Evolutionary conservation across 306 rosid genomes (phyloP).

Genomic region (Pueraria montana): DNA sequence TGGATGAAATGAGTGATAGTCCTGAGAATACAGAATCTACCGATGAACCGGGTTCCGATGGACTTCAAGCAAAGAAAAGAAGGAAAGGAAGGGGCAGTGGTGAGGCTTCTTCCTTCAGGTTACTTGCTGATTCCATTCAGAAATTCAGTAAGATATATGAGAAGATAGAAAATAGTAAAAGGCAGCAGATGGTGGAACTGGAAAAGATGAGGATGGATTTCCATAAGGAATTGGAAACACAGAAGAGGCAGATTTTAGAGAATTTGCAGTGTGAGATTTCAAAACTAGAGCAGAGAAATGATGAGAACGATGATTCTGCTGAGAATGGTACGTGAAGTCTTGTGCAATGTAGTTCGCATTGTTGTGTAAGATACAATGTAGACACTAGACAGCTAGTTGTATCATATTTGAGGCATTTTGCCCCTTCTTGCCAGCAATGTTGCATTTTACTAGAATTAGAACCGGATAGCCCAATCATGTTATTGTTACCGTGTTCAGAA

Average conservation of each 20-base stretch:
- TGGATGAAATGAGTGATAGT: slow-evolving; percentile 84
- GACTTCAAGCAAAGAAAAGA: slow-evolving; percentile 71
- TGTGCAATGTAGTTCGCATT: slow-evolving; percentile 45
- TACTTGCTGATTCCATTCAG: slow-evolving; percentile 81
- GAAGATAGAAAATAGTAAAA: slow-evolving; percentile 75
- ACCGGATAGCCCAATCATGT: slow-evolving; percentile 35
- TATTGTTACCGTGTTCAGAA: slow-evolving; percentile 32
- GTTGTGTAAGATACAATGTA: slow-evolving; percentile 47
- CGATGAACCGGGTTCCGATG: slow-evolving; percentile 65
- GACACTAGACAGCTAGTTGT: slow-evolving; percentile 55
- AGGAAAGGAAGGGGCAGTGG: slow-evolving; percentile 57
- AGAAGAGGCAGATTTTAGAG: slow-evolving; percentile 78
- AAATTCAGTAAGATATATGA: slow-evolving; percentile 82
- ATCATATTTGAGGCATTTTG: slow-evolving; percentile 51
- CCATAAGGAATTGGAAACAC: slow-evolving; percentile 79
- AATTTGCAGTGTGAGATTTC: slow-evolving; percentile 77
- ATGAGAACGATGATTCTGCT: slow-evolving; percentile 65
- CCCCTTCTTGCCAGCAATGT: slow-evolving; percentile 49
- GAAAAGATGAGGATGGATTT: slow-evolving; percentile 94
- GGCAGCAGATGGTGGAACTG: slow-evolving; percentile 80
- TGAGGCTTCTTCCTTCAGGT: slow-evolving; percentile 67
- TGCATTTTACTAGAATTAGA: slow-evolving; percentile 45
- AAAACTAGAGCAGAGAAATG: slow-evolving; percentile 63
- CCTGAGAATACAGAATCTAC: slow-evolving; percentile 73
- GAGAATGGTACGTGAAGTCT: slow-evolving; percentile 61